Conservation (phyloP, 768 basidiomycete genomes). For the Suillus ampliporus region DNA sequence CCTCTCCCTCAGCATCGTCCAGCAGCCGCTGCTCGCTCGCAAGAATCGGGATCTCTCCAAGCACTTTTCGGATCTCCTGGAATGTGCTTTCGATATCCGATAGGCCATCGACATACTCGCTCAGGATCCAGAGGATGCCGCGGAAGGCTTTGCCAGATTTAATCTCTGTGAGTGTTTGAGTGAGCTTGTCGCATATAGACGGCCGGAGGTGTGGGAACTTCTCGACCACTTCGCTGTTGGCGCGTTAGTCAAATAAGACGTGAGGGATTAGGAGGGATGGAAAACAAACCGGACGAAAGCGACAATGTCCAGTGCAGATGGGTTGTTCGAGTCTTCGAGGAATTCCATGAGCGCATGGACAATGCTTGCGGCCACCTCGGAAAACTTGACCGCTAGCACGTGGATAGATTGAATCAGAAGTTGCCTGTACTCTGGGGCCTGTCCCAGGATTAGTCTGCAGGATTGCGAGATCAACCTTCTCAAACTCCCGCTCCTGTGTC, state of each 20-base stretch:
- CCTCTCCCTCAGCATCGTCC: conserved; percentile 70
- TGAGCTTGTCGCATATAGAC: conserved; percentile 86
- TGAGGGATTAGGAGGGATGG: not conserved
- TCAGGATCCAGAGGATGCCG: conserved; percentile 97
- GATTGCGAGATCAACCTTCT: conserved; percentile 64
- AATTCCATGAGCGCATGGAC: conserved; percentile 94
- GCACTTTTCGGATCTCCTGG: conserved; percentile 78
- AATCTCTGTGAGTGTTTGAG: conserved; percentile 81
- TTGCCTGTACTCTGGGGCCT: conserved; percentile 95
- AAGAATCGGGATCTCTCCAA: conserved; percentile 98
- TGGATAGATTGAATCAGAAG: conserved; percentile 97
- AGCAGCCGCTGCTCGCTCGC: conserved; percentile 86
- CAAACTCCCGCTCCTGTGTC: conserved; percentile 90
- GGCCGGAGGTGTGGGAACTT: conserved; percentile 90
- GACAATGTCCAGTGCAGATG: conserved; percentile 94
- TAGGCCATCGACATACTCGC: conserved; percentile 83
- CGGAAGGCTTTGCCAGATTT: conserved; percentile 98
- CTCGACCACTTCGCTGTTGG: conserved; percentile 87
- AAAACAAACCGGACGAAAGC: conserved; percentile 66
- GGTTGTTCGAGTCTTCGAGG: conserved; percentile 93
- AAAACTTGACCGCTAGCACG: conserved; percentile 94
- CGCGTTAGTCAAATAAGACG: conserved; percentile 1
- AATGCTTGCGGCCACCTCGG: conserved; percentile 94
- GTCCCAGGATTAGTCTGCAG: conserved; percentile 9
- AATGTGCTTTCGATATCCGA: conserved; percentile 75